Evolutionary conservation across 805 yeast genomes (phyloP), one percentile per base, ranked within the genome.

Genomic region (Hemisphaericaspora nanyangensis): DNA sequence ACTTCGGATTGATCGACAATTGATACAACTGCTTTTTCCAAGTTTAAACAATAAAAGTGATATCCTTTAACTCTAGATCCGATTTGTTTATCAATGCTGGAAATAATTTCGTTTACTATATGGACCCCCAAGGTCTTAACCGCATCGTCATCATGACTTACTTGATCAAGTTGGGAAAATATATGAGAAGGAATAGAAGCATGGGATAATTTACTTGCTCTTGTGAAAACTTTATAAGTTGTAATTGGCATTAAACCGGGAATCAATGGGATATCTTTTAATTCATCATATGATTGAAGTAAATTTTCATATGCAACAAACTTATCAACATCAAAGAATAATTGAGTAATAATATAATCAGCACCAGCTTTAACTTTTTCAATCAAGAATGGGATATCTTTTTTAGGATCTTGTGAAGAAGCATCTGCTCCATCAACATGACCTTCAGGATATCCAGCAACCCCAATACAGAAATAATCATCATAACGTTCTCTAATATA

Each of bases 391-490:
- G 93, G 91, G 34, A 91, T 54, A 60, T 91, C 99, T 34, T 73
- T 73, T 17, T 58, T 56, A 1, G 82, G 79, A 51, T 79, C 76
- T 58, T 89, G 96, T 26, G 70, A 72, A 7, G 77, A 61, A 33
- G 65, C 72, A 49, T 82, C 86, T 1, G 88, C 73, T 11, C 95
- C 91, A 50, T 90, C 96, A 26, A 87, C 89, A 62, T 91, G 97
- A 15, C 99, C 99, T 58, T 91, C 99, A 7, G 99, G 96, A 60
- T 91, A 91, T 1, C 95, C 97, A 2, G 99, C 99, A 12, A 91
- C 99, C 44, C 99, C 99, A 39, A 91, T 71, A 56, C 96, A 85
- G 63, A 91, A 91, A 50, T 80, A 83, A 55, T 85, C 85, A 3
- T 87, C 93, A 56, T 90, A 71, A 34, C 77, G 59, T 38, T 70